These are phyloP conservation scores for Glycine latifolia DNA, from an alignment of 306 rosid genomes.

Conservation along the genomic window DNA sequence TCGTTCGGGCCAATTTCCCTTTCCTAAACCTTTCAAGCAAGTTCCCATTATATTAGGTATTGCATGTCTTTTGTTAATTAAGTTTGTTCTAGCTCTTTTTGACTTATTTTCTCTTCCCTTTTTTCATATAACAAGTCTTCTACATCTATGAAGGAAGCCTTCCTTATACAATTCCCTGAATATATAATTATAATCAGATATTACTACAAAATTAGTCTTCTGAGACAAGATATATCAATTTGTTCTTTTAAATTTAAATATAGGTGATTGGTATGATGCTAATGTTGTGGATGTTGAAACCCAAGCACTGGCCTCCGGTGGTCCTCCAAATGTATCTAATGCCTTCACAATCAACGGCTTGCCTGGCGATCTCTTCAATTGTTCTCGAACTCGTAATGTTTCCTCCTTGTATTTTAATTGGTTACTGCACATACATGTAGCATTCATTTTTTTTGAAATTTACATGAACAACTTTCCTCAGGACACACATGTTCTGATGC, in stretches of 20 bases:
- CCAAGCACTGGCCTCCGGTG: constrained; percentile 44
- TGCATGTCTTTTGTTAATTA: neutral
- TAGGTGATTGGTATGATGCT: constrained; percentile 72
- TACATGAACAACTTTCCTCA: neutral
- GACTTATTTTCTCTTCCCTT: no score
- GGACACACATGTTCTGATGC: neutral
- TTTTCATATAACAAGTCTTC: no score
- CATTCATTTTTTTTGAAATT: neutral
- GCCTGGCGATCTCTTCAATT: constrained; percentile 64
- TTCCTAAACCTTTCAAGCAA: constrained; percentile 51
- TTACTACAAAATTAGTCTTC: no score
- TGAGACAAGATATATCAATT: no score
- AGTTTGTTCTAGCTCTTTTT: neutral
- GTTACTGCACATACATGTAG: neutral
- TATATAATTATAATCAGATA: no score
- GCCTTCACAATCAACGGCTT: constrained; percentile 69
- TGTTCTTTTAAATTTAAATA: neutral
- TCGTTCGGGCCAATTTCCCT: constrained; percentile 39
- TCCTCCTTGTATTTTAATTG: neutral
- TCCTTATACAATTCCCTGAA: no score
- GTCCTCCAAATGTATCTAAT: constrained; percentile 41
- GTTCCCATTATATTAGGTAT: constrained; percentile 64
- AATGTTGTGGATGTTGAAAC: constrained; percentile 55
- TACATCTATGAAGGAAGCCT: no score
- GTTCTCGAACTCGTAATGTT: constrained; percentile 48